phyloP scores from a whole-genome alignment of 345 rosid species.

The Eucalyptus fibrosa region DNA sequence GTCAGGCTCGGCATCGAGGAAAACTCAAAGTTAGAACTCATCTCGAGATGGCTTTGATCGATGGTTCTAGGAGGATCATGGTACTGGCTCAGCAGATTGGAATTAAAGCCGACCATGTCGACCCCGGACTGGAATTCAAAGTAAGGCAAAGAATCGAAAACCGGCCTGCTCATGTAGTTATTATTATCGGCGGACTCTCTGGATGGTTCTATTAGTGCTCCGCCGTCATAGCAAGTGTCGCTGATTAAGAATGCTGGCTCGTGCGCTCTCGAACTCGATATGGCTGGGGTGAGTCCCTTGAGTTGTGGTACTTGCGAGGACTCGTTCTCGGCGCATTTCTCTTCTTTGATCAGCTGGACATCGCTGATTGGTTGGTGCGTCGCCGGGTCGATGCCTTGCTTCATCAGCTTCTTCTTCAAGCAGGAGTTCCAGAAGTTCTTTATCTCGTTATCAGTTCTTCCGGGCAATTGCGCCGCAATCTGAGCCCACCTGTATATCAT shows the following conservation, averaged over 20 bases:
- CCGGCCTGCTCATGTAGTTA: constrained; percentile 1
- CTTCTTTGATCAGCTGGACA: constrained; percentile 15
- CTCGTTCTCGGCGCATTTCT: not conserved
- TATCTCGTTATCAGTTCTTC: constrained; percentile 64
- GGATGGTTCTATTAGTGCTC: constrained; percentile 7
- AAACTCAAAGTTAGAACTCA: constrained; percentile 11
- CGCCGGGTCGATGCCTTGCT: constrained; percentile 57
- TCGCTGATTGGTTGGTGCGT: constrained; percentile 32
- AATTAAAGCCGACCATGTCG: constrained; percentile 5
- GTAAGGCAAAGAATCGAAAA: constrained; percentile 17
- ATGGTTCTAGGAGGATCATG: not conserved
- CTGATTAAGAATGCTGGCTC: constrained; percentile 26
- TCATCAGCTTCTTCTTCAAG: constrained; percentile 62
- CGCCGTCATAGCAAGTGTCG: not conserved
- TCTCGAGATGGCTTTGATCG: constrained; percentile 12
- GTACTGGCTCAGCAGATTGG: constrained; percentile 3
- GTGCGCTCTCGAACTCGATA: constrained; percentile 7
- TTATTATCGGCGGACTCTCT: not conserved
- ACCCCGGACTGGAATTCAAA: constrained; percentile 14
- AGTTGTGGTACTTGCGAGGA: not conserved
- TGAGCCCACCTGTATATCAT: constrained; percentile 47
- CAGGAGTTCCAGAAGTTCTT: constrained; percentile 65
- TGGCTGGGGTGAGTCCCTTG: not conserved
- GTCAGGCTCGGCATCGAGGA: constrained; percentile 36
- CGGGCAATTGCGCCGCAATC: constrained; percentile 51